Conservation (phyloP, 2,329 filamentous ascomycete genomes). For the Penicillium sp. region DNA sequence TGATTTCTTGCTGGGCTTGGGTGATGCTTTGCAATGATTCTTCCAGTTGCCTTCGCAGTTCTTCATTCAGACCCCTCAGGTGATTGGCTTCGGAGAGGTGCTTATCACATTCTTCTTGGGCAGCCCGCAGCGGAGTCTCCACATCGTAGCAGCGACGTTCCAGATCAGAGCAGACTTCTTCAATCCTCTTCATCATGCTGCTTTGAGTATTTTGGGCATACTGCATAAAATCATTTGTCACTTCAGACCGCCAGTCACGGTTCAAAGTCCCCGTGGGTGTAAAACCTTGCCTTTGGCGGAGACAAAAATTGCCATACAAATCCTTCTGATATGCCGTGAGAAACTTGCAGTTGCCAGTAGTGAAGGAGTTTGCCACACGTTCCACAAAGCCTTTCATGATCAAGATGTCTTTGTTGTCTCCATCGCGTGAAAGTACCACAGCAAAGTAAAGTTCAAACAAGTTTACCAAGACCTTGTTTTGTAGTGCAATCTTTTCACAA, state of each 20-base stretch:
- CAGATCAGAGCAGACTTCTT: conserved; percentile 55
- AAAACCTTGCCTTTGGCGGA: conserved; percentile 13
- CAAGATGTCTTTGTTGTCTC: conserved; percentile 8
- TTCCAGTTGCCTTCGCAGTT: conserved; percentile 38
- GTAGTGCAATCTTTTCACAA: conserved; percentile 12
- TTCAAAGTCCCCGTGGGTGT: conserved; percentile 23
- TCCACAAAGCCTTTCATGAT: conserved; percentile 24
- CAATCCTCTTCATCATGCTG: conserved; percentile 50
- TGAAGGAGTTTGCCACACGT: conserved; percentile 11
- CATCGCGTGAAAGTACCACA: conserved; percentile 13
- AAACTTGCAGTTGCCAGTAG: conserved; percentile 18
- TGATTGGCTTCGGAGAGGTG: conserved; percentile 37
- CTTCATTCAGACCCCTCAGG: conserved; percentile 34
- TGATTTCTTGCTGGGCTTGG: conserved; percentile 42
- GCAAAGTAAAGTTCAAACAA: conserved; percentile 27
- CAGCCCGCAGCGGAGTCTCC: conserved; percentile 53
- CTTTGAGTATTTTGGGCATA: conserved; percentile 47
- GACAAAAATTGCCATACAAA: conserved; percentile 9
- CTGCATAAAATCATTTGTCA: conserved; percentile 46
- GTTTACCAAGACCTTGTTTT: conserved; percentile 29
- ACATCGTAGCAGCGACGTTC: conserved; percentile 55
- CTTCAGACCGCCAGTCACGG: conserved; percentile 50
- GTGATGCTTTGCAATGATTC: conserved; percentile 38
- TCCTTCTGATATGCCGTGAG: conserved; percentile 9
- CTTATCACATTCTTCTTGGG: conserved; percentile 32